Evolutionary conservation across 2,329 filamentous ascomycete genomes (phyloP).

Genomic region (Colletotrichum karsti): DNA sequence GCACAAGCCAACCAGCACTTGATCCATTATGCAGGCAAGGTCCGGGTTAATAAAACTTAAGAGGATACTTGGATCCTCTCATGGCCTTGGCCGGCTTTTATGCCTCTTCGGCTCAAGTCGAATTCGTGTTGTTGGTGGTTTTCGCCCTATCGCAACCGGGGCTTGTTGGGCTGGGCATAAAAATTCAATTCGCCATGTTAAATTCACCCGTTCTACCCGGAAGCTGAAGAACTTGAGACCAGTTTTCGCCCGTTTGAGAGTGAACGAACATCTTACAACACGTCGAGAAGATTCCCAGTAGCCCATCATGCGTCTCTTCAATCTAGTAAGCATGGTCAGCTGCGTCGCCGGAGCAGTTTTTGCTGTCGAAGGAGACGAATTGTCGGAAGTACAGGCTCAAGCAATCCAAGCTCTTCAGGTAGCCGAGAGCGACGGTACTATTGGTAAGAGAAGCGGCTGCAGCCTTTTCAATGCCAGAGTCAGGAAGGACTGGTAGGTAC

Average conservation of each 20-base stretch:
- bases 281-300: background rate
- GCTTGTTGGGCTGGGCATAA: background rate
- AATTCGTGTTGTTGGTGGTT: no score
- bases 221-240: background rate
- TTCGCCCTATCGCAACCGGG: no score
- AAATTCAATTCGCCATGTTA: background rate
- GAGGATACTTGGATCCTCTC: background rate
- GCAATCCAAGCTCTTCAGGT: slow-evolving; percentile 6
- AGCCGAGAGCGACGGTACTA: background rate
- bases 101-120: background rate
- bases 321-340: background rate
- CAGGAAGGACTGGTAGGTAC: background rate
- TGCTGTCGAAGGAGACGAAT: background rate
- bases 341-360: background rate
- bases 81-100: background rate
- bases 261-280: background rate
- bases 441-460: background rate
- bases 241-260: background rate
- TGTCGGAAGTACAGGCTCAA: background rate
- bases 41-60: background rate
- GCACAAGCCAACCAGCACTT: background rate
- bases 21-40: background rate
- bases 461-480: background rate
- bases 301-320: background rate
- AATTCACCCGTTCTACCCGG: no score